These are phyloP conservation scores for Cordyceps javanica DNA, from an alignment of 2,329 filamentous ascomycete species.

Conservation along the genomic window DNA sequence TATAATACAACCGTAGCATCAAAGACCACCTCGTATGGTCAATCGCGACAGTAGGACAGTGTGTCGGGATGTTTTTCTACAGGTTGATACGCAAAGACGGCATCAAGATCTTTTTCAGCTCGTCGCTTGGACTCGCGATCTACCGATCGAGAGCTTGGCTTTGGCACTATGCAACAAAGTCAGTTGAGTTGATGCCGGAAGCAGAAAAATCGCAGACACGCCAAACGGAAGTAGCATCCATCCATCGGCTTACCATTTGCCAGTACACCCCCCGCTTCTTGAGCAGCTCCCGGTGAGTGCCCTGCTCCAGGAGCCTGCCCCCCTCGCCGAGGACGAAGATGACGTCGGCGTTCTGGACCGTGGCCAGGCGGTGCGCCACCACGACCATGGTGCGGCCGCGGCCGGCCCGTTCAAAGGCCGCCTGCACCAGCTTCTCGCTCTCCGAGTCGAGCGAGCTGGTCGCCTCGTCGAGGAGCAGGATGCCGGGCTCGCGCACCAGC, in stretches of 20 bases:
- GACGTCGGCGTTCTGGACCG: slow-evolving; percentile 71
- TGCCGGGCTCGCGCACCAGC: slow-evolving; percentile 56
- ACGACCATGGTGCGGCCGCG: slow-evolving; percentile 62
- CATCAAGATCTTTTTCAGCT: no score
- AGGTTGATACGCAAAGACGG: not conserved
- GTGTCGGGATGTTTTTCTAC: no score
- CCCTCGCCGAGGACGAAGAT: slow-evolving; percentile 71
- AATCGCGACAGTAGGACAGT: no score
- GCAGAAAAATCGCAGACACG: no score
- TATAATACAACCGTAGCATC: no score
- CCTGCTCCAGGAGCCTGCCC: slow-evolving; percentile 49
- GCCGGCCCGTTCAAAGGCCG: slow-evolving; percentile 59
- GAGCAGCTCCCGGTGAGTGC: slow-evolving; percentile 46
- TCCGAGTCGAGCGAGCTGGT: slow-evolving; percentile 64
- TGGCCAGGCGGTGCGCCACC: slow-evolving; percentile 71
- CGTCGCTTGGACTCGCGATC: not conserved
- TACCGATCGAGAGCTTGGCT: slow-evolving; percentile 52
- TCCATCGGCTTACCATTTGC: slow-evolving; percentile 48
- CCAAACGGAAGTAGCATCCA: no score
- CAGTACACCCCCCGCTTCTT: slow-evolving; percentile 48
- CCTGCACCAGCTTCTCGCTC: slow-evolving; percentile 56
- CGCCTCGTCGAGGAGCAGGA: slow-evolving; percentile 67
- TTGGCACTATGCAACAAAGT: slow-evolving; percentile 41
- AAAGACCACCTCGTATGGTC: no score
- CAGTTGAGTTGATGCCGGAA: no score